Conservation (phyloP, 441 rosid species). For the Dalechampia spathulata region DNA sequence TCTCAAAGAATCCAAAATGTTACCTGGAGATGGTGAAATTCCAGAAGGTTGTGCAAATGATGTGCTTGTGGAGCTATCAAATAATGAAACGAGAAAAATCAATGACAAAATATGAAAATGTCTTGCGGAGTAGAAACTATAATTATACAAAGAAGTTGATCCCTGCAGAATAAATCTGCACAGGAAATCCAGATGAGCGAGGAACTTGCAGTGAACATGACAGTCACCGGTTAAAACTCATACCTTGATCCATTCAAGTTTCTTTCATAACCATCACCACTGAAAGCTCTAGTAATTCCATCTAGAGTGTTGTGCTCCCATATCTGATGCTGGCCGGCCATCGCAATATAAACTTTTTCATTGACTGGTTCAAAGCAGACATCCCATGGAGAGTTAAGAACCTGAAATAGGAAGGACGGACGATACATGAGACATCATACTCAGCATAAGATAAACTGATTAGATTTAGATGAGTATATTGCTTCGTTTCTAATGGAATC, state of each 20-base stretch:
- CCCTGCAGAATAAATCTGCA: background rate
- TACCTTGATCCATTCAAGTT: conserved; percentile 93
- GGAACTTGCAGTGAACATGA: background rate
- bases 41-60: conserved; percentile 98
- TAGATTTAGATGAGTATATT: background rate
- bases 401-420: conserved; percentile 33
- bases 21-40: conserved; percentile 74
- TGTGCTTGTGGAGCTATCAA: conserved; percentile 61
- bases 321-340: conserved; percentile 98
- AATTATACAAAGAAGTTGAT: background rate
- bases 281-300: conserved; percentile 69
- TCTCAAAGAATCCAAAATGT: conserved; percentile 14
- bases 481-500: background rate
- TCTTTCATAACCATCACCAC: conserved; percentile 94
- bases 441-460: background rate
- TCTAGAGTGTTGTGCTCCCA: conserved; percentile 72
- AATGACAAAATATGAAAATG: background rate
- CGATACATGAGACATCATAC: conserved; percentile 5
- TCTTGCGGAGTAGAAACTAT: background rate
- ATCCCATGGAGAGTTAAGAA: conserved; percentile 98
- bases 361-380: conserved; percentile 66
- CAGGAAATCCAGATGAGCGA: conserved; percentile 4
- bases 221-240: background rate
- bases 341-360: conserved; percentile 81
- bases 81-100: conserved; percentile 13